Evolutionary conservation across 1,139 yeast species (phyloP).

Genomic region (Blastobotrys raffinosifermentans): DNA sequence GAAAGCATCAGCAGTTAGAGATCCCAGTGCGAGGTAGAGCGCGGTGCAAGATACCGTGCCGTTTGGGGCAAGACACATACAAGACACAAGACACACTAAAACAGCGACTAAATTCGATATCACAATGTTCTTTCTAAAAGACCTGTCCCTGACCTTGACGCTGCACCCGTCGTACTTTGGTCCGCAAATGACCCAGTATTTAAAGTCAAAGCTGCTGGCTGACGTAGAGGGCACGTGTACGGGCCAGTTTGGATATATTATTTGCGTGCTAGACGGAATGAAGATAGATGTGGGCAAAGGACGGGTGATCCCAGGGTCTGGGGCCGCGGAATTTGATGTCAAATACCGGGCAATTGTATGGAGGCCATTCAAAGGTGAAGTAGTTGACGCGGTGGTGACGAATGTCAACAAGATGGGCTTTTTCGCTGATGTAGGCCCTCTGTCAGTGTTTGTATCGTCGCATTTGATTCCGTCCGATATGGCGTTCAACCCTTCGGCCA

Average conservation of each 20-base stretch:
- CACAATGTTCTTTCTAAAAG: constrained; percentile 42
- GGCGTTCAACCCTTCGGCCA: constrained; percentile 90
- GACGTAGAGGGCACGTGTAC: constrained; percentile 99
- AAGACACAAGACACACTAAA: too few relatives aligned
- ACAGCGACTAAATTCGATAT: too few relatives aligned
- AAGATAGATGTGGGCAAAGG: constrained; percentile 95
- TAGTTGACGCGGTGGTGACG: constrained; percentile 92
- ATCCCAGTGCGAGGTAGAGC: background rate
- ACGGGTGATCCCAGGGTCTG: constrained; percentile 78
- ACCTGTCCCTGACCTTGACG: constrained; percentile 82
- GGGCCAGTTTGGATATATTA: constrained; percentile 96
- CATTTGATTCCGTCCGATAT: constrained; percentile 93
- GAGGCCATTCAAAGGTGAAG: constrained; percentile 95
- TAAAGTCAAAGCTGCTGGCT: constrained; percentile 80
- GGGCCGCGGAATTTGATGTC: constrained; percentile 95
- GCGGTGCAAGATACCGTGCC: background rate
- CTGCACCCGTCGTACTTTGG: constrained; percentile 97
- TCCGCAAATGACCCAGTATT: constrained; percentile 92
- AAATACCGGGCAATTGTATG: constrained; percentile 95
- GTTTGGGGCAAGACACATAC: too few relatives aligned
- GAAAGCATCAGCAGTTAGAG: too few relatives aligned
- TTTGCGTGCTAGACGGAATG: constrained; percentile 93
- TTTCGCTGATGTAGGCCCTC: constrained; percentile 97
- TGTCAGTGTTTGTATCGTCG: constrained; percentile 89
- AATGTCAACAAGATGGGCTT: constrained; percentile 95